Conservation (phyloP, 1,284 basidiomycete species). For the Sanguinoderma infundibulare region DNA sequence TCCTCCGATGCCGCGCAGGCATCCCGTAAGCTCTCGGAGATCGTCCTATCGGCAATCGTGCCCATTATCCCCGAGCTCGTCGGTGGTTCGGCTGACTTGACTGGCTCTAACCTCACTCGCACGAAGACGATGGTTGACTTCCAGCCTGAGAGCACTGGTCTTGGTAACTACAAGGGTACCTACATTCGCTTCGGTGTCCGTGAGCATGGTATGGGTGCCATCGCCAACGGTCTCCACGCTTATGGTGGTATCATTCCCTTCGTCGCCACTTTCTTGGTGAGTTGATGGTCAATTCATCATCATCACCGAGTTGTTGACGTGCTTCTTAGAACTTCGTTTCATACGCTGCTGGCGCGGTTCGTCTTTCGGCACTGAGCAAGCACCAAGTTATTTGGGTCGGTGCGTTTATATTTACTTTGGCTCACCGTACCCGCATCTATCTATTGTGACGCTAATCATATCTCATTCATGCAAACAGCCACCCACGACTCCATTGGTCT, state of each 20-base stretch:
- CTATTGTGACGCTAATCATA: not conserved
- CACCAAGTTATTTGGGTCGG: constrained; percentile 94
- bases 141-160: constrained; percentile 86
- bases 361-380: constrained; percentile 87
- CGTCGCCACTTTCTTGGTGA: constrained; percentile 85
- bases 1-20: constrained; percentile 84
- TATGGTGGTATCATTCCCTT: constrained; percentile 89
- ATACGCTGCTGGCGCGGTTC: constrained; percentile 91
- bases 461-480: constrained; percentile 44
- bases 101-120: constrained; percentile 90
- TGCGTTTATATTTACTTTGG: constrained; percentile 36
- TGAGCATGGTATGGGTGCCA: constrained; percentile 97
- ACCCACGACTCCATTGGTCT: constrained; percentile 93
- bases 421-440: not conserved
- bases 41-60: constrained; percentile 80
- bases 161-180: constrained; percentile 86
- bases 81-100: constrained; percentile 93
- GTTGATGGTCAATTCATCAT: constrained; percentile 20
- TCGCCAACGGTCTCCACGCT: constrained; percentile 88
- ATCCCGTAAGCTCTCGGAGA: constrained; percentile 93
- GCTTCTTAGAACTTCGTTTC: constrained; percentile 85
- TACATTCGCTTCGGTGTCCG: constrained; percentile 97
- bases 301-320: not conserved
- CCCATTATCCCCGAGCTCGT: constrained; percentile 83
- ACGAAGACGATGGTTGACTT: constrained; percentile 87